Percentiles rank a stretch among this genome's conserved stretches.
Evolutionary conservation across 805 yeast species (phyloP).

Genomic region (Ogataea angusta): DNA sequence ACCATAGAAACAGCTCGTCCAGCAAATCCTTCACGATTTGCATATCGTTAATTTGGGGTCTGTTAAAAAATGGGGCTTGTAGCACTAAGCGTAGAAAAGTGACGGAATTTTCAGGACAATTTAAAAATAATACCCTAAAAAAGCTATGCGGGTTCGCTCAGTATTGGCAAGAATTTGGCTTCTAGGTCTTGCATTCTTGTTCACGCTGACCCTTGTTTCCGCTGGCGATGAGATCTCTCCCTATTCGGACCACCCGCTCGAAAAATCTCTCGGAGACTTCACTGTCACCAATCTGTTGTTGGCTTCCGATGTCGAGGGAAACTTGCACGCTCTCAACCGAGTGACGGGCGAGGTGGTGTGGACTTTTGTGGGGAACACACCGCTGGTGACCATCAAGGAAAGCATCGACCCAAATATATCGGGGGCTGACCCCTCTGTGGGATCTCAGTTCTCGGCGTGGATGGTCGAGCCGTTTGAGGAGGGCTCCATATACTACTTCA

Average conservation of each 20-base stretch:
- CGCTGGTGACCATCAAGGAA: constrained; percentile 46
- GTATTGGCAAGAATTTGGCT: constrained; percentile 1
- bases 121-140: background rate
- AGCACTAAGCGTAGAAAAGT: background rate
- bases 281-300: constrained; percentile 52
- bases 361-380: constrained; percentile 65
- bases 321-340: constrained; percentile 75
- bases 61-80: background rate
- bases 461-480: constrained; percentile 88
- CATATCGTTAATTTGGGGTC: constrained; percentile 1
- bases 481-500: constrained; percentile 80
- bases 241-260: background rate
- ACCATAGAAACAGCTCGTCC: constrained; percentile 31
- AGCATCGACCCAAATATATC: constrained; percentile 17
- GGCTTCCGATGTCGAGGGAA: constrained; percentile 83
- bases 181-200: background rate
- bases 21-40: constrained; percentile 9
- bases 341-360: constrained; percentile 72
- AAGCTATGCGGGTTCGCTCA: constrained; percentile 7
- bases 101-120: background rate
- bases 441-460: constrained; percentile 47
- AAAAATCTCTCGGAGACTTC: constrained; percentile 25
- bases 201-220: background rate
- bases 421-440: constrained; percentile 1
- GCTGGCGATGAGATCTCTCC: constrained; percentile 3